A percentile compares a stretch with the other conserved stretches of the same genome.
phyloP scores from a whole-genome alignment of 208 protist genomes.

The Wallacemonas collosoma region DNA sequence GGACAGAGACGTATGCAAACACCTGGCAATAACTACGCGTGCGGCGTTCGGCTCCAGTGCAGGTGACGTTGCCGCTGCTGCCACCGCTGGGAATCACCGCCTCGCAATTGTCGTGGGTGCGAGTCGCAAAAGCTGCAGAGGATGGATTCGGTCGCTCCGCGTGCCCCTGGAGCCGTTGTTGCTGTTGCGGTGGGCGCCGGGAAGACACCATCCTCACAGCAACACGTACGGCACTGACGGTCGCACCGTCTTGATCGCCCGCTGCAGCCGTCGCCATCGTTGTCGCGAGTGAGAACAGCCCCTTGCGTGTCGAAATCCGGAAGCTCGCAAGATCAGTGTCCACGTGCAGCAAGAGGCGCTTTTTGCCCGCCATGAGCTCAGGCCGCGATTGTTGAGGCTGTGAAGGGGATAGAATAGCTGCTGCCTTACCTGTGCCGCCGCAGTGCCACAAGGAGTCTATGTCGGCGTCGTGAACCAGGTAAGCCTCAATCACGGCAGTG shows the following conservation, averaged over 20 bases:
- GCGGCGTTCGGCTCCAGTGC: neutral
- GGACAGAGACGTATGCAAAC: conserved; percentile 4
- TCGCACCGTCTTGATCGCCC: neutral
- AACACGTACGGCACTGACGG: neutral
- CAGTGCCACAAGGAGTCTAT: neutral
- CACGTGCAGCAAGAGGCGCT: conserved; percentile 11
- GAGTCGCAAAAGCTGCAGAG: neutral
- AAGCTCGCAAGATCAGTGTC: conserved; percentile 7
- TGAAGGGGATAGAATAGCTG: neutral
- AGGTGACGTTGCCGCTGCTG: neutral
- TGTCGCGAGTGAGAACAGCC: neutral
- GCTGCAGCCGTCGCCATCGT: neutral
- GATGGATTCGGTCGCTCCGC: too few relatives aligned
- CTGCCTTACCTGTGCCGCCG: neutral
- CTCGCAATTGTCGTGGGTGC: neutral
- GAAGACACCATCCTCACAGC: neutral
- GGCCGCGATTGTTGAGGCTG: neutral
- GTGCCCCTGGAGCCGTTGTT: neutral
- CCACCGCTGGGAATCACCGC: neutral
- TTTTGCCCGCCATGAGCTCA: conserved; percentile 15
- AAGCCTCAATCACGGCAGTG: neutral
- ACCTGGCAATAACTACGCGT: neutral
- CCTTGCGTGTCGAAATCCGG: conserved; percentile 10
- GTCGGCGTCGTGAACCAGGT: neutral
- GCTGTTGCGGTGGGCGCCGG: neutral